Conservation (phyloP, 805 yeast species). For the Debaryomyces tyrocola region DNA sequence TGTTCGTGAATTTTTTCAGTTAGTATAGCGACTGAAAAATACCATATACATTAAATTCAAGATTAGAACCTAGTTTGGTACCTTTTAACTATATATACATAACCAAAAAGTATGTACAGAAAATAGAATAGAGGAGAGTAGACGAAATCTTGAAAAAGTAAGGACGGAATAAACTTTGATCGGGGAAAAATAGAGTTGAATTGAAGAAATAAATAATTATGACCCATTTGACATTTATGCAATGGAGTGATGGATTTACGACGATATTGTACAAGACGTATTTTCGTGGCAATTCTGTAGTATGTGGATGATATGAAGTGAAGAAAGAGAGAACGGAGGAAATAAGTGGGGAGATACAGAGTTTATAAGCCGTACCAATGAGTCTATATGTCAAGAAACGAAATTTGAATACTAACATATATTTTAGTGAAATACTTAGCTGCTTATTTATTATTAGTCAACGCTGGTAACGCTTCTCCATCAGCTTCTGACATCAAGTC, state of each 20-base stretch:
- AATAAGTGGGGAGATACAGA: neutral
- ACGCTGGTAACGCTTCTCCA: conserved; percentile 95
- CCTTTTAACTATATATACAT: neutral
- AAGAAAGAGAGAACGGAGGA: neutral
- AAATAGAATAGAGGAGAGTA: too few relatives aligned
- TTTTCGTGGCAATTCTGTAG: too few relatives aligned
- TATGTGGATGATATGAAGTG: neutral
- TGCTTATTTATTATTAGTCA: conserved; percentile 97
- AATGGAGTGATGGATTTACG: too few relatives aligned
- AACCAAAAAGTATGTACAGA: conserved; percentile 6
- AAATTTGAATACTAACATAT: conserved; percentile 5
- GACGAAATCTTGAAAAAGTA: neutral
- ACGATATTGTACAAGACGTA: too few relatives aligned
- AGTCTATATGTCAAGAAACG: too few relatives aligned
- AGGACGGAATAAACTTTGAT: neutral
- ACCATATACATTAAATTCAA: neutral
- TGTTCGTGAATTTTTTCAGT: neutral
- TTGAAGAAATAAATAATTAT: neutral
- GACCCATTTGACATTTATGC: too few relatives aligned
- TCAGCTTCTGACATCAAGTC: conserved; percentile 87
- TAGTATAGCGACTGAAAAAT: neutral
- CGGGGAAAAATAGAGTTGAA: neutral
- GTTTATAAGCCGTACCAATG: too few relatives aligned
- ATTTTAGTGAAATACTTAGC: conserved; percentile 91
- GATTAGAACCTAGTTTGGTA: neutral